Evolutionary conservation across 352 stramenopile genomes (phyloP).

Genomic region (Phytopythium oedochilum): DNA sequence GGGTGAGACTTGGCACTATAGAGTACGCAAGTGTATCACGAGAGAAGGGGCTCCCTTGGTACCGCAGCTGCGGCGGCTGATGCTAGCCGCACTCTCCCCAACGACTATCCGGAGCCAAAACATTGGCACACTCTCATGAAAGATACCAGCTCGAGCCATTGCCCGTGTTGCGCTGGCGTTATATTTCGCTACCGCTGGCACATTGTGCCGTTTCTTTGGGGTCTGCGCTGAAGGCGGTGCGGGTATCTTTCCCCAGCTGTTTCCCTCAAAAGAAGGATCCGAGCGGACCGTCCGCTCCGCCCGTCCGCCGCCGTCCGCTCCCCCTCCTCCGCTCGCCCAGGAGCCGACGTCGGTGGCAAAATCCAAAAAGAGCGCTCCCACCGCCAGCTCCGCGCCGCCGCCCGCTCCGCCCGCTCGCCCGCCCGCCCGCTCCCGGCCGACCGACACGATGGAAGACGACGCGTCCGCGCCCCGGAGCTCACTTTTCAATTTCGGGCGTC

Average conservation of each 20-base stretch:
- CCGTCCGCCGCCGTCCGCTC: background rate
- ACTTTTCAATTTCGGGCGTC: constrained; percentile 10
- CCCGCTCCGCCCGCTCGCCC: background rate
- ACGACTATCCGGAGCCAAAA: too few species aligned
- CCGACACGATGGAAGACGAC: constrained; percentile 4
- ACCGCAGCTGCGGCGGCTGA: background rate
- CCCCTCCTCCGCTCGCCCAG: background rate
- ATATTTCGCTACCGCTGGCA: too few species aligned
- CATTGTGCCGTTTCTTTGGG: too few species aligned
- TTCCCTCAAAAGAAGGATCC: constrained; percentile 3
- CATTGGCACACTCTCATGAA: too few species aligned
- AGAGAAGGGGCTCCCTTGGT: background rate
- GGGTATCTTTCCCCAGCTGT: too few species aligned
- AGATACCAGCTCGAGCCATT: too few species aligned
- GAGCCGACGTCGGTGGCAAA: background rate
- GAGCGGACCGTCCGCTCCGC: constrained; percentile 3
- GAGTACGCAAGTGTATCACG: background rate
- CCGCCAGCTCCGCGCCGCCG: background rate
- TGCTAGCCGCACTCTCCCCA: background rate
- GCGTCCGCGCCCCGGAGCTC: constrained; percentile 1
- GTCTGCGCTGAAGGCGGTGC: too few species aligned
- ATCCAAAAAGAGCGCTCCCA: constrained; percentile 1
- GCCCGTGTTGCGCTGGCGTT: too few species aligned
- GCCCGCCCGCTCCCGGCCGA: background rate
- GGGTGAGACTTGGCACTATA: background rate